Evolutionary conservation across 1,284 basidiomycete genomes (phyloP).

Genomic region (Athelia sp.): DNA sequence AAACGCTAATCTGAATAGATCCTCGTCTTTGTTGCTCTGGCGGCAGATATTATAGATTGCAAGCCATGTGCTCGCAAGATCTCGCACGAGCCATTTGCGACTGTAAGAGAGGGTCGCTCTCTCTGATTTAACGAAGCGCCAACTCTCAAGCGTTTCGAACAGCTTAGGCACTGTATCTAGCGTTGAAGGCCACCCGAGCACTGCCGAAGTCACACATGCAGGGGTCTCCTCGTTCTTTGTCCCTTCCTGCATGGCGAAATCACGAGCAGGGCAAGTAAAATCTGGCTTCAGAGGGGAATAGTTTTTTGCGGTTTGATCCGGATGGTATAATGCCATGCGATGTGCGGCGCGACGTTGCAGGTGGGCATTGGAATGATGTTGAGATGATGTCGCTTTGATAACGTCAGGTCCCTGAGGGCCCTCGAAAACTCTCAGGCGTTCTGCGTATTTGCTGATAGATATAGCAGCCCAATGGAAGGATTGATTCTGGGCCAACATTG

Average conservation of each 20-base stretch:
- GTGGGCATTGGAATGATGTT: not conserved
- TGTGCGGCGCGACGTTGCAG: not conserved
- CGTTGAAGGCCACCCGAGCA: not conserved
- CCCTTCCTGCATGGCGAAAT: not conserved
- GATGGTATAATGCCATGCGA: not conserved
- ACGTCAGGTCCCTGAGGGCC: not conserved
- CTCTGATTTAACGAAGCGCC: not conserved
- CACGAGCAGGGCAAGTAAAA: not conserved
- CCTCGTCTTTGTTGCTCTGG: conserved; percentile 5
- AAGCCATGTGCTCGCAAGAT: conserved; percentile 21
- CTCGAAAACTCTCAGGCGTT: conserved; percentile 12
- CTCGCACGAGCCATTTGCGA: not conserved
- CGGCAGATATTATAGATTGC: conserved; percentile 25
- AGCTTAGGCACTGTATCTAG: not conserved
- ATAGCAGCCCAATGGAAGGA: conserved; percentile 12
- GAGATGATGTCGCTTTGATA: not conserved
- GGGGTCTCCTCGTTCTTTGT: not conserved
- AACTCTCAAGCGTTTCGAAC: not conserved
- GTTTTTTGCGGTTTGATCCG: not conserved
- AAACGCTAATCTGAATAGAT: conserved; percentile 23
- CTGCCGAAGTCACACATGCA: not conserved
- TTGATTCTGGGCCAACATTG: conserved; percentile 21
- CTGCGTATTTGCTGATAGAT: conserved; percentile 17
- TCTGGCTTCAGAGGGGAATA: not conserved
- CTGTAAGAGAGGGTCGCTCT: not conserved